Conservation (phyloP, 306 rosid genomes). For the Fagus sylvatica region DNA sequence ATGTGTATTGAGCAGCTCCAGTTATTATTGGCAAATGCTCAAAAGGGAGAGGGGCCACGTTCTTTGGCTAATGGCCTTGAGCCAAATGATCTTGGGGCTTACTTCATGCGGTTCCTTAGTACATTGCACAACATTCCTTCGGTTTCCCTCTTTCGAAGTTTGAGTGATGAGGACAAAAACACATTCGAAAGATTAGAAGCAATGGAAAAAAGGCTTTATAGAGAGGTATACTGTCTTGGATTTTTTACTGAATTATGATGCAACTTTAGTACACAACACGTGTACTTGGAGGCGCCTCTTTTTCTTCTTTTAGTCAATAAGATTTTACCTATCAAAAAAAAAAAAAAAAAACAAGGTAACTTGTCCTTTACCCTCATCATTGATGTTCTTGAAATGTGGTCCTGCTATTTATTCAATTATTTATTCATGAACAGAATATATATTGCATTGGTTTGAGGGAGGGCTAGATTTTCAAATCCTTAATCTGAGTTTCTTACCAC, state of each 20-base stretch:
- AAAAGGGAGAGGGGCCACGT: slow-evolving; percentile 68
- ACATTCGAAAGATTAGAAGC: slow-evolving; percentile 66
- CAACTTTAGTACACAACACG: too few species aligned
- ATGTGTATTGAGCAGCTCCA: slow-evolving; percentile 94
- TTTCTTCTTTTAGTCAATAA: too few species aligned
- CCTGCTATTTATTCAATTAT: not conserved
- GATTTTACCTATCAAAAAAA: too few species aligned
- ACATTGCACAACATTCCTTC: slow-evolving; percentile 87
- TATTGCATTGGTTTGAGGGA: too few species aligned
- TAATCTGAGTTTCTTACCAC: not conserved
- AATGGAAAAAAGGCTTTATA: slow-evolving; percentile 57
- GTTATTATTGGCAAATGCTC: slow-evolving; percentile 71
- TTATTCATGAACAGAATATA: not conserved
- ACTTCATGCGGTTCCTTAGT: slow-evolving; percentile 84
- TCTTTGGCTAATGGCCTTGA: slow-evolving; percentile 48
- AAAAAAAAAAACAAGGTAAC: not conserved
- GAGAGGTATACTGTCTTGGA: slow-evolving; percentile 48
- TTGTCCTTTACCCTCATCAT: not conserved
- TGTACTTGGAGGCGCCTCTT: too few species aligned
- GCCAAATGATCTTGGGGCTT: slow-evolving; percentile 77
- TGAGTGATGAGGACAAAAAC: slow-evolving; percentile 66
- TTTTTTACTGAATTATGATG: too few species aligned
- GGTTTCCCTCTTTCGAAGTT: slow-evolving; percentile 71
- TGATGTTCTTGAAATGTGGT: not conserved
- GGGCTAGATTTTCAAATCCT: not conserved